Evolutionary conservation across 805 yeast species (phyloP), one percentile per base, ranked within the genome.

Genomic region (Candida piceae): DNA sequence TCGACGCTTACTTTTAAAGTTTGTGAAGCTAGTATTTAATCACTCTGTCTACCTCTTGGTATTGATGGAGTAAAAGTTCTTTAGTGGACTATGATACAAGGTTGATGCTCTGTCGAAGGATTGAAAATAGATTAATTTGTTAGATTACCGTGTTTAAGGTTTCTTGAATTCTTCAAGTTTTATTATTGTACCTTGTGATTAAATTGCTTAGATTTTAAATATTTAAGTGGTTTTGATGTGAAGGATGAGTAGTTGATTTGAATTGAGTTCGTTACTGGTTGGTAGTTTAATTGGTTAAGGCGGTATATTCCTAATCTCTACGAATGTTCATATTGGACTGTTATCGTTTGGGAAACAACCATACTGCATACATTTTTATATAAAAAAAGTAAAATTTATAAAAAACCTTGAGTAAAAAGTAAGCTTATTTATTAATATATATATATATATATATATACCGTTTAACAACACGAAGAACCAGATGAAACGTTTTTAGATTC

Each of bases 251-350:
- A n/a, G 49, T 23, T 23, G 26, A 20, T 20, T 20, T 20, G 16
- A 62, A 67, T 72, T 57, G 76, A 79, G 85, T 78, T 80, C 84
- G 82, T 69, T 72, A 40, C 44, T 45, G 82, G 67, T 65, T 63
- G 67, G 74, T 66, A 41, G 34, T 63, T 16, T 22, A 30, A 29
- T 29, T 17, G 30, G 63, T 63, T 74, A 80, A 67, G 70, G 95
- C 96, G 78, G 90, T 95, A 90, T 90, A 90, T 90, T 90, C 97
- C 97, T 90, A 84, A 74, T 87, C 96, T 78, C 90, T 89, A 82
- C 94, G 95, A 73, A 84, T 84, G 82, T 78, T 84, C 55, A 47
- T 52, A 43, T 71, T 75, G 70, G 93, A 79, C 94, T 78, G 72
- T 90, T 78, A 80, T 82, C 95, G 93, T 79, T 86, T 85, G 96